phyloP scores from a whole-genome alignment of 2,329 filamentous ascomycete species.

The Ambrosiella cleistominuta region DNA sequence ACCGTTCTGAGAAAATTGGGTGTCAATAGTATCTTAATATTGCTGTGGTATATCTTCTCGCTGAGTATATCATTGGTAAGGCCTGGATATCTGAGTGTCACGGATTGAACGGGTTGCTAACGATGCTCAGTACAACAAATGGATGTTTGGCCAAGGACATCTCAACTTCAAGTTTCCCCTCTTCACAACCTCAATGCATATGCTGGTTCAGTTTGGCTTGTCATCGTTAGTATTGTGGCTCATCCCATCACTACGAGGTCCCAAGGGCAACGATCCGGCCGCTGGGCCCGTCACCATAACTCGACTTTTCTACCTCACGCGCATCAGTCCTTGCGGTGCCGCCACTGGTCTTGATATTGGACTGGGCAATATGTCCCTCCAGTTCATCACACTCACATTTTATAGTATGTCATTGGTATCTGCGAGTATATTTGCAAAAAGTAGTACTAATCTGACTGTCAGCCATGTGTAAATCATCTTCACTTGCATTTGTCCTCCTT shows the following conservation, averaged over 20 bases:
- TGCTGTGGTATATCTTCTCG: constrained; percentile 79
- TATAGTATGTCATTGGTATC: constrained; percentile 46
- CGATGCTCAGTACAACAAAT: constrained; percentile 74
- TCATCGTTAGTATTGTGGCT: constrained; percentile 63
- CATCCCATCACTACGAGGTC: constrained; percentile 65
- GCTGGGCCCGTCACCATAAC: constrained; percentile 51
- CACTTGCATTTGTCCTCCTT: constrained; percentile 80
- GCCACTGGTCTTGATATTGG: constrained; percentile 94
- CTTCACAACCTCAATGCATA: constrained; percentile 88
- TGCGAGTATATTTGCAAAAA: not conserved
- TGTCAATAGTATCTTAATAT: constrained; percentile 66
- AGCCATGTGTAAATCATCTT: constrained; percentile 98
- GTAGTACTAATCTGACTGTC: constrained; percentile 15
- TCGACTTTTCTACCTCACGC: constrained; percentile 75
- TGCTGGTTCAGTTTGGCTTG: constrained; percentile 82
- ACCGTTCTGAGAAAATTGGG: constrained; percentile 50
- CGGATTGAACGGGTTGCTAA: not conserved
- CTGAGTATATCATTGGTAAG: constrained; percentile 79
- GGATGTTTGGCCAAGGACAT: constrained; percentile 85
- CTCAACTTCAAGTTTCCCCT: constrained; percentile 87
- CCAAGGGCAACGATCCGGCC: constrained; percentile 29
- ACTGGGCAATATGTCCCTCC: constrained; percentile 84
- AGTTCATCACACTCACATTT: constrained; percentile 92
- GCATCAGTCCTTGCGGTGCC: constrained; percentile 78
- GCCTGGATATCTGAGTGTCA: constrained; percentile 13